Evolutionary conservation across 352 stramenopile genomes (phyloP).

Genomic region (Pythium dissotocum): DNA sequence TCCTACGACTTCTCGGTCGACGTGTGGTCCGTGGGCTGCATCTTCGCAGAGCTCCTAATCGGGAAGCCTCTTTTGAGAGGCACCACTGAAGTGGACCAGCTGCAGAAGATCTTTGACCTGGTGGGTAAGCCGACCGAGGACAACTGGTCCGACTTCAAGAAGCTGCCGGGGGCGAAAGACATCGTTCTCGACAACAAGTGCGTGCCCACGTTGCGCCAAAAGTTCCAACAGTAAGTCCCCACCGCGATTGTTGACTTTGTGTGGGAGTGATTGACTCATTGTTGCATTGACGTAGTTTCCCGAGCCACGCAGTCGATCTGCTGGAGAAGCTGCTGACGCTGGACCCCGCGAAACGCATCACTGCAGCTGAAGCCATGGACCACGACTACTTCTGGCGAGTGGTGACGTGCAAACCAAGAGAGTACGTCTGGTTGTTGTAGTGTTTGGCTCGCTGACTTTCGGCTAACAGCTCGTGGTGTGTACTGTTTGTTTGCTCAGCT

Average conservation of each 20-base stretch:
- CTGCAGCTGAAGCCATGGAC: conserved; percentile 93
- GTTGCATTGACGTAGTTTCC: conserved; percentile 48
- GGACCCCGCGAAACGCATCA: conserved; percentile 93
- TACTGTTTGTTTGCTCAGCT: conserved; percentile 31
- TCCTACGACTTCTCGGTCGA: conserved; percentile 93
- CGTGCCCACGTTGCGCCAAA: conserved; percentile 61
- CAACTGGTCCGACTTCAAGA: conserved; percentile 79
- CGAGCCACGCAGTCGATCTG: conserved; percentile 85
- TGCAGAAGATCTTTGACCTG: conserved; percentile 81
- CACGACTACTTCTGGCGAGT: conserved; percentile 97
- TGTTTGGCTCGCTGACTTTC: neutral
- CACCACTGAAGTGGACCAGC: conserved; percentile 82
- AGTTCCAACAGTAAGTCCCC: conserved; percentile 75
- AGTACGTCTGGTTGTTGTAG: conserved; percentile 44
- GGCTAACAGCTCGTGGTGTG: neutral
- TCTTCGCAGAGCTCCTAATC: conserved; percentile 81
- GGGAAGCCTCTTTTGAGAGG: conserved; percentile 82
- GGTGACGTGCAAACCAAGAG: conserved; percentile 78
- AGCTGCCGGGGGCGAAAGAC: conserved; percentile 64
- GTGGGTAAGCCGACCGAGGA: conserved; percentile 78
- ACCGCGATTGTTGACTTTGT: neutral
- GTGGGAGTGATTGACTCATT: neutral
- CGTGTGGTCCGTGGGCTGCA: conserved; percentile 93
- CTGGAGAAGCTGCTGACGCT: conserved; percentile 94
- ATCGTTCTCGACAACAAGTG: conserved; percentile 82